Evolutionary conservation across 2,329 filamentous ascomycete genomes (phyloP).

Genomic region (Ceratocystis huliohia): DNA sequence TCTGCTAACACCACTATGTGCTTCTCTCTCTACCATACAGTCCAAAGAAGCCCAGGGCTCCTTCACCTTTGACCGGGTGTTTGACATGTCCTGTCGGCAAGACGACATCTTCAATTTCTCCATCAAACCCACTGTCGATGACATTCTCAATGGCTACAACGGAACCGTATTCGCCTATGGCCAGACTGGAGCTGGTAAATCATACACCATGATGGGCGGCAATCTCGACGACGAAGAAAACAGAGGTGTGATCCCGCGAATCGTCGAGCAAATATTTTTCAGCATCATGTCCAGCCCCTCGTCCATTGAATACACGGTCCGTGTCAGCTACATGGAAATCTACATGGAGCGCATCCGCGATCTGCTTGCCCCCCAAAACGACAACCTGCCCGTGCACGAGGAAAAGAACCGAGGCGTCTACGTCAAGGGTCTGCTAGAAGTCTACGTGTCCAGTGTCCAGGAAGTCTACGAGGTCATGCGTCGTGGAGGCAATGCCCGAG

Average conservation of each 20-base stretch:
- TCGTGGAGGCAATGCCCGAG: conserved; percentile 74
- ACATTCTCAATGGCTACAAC: conserved; percentile 98
- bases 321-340: conserved; percentile 98
- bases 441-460: conserved; percentile 88
- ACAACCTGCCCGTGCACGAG: conserved; percentile 95
- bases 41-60: conserved; percentile 69
- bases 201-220: conserved; percentile 74
- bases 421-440: conserved; percentile 86
- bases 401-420: conserved; percentile 94
- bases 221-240: conserved; percentile 82
- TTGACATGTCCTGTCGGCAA: conserved; percentile 85
- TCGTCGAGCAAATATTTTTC: conserved; percentile 93
- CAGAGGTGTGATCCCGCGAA: conserved; percentile 91
- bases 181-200: conserved; percentile 96
- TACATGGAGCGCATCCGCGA: conserved; percentile 99
- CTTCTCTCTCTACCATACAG: conserved; percentile 33
- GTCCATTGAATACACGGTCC: conserved; percentile 96
- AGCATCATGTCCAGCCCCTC: conserved; percentile 84
- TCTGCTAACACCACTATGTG: conserved; percentile 24
- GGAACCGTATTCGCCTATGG: conserved; percentile 98
- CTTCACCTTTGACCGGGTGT: conserved; percentile 97
- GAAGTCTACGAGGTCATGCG: conserved; percentile 97
- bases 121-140: conserved; percentile 88
- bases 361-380: conserved; percentile 80
- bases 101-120: conserved; percentile 96